Conservation (phyloP, 768 basidiomycete genomes). For the Pholiota microspora region DNA sequence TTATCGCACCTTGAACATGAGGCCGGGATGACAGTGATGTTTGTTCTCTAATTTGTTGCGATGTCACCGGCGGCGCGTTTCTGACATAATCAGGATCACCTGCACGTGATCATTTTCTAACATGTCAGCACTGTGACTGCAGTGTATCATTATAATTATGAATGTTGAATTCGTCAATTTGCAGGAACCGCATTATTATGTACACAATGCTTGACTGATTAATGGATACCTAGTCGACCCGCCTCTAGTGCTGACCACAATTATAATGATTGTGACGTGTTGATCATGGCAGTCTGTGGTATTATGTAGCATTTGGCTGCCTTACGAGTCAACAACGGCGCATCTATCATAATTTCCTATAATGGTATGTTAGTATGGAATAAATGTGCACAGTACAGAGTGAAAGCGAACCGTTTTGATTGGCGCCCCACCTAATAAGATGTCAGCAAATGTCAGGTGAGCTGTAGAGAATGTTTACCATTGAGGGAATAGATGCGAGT, state of each 20-base stretch:
- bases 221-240: too few species aligned
- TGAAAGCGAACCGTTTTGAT: conserved; percentile 41
- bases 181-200: too few species aligned
- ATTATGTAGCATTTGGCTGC: neutral
- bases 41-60: too few species aligned
- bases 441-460: neutral
- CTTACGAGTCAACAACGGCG: conserved; percentile 1
- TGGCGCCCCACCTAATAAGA: conserved; percentile 46
- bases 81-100: neutral
- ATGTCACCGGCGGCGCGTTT: too few species aligned
- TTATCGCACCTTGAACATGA: neutral
- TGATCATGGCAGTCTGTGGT: too few species aligned
- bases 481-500: conserved; percentile 46
- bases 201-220: too few species aligned
- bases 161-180: too few species aligned
- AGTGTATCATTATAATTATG: too few species aligned
- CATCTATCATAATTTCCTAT: conserved; percentile 38
- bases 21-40: neutral
- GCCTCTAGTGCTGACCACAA: too few species aligned
- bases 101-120: neutral
- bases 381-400: neutral
- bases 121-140: too few species aligned
- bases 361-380: neutral
- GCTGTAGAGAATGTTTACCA: conserved; percentile 30
- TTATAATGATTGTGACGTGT: too few species aligned